Evolutionary conservation across 2,329 filamentous ascomycete species (phyloP), one percentile per base, ranked within the genome.

Genomic region (Penicillium crustosum): DNA sequence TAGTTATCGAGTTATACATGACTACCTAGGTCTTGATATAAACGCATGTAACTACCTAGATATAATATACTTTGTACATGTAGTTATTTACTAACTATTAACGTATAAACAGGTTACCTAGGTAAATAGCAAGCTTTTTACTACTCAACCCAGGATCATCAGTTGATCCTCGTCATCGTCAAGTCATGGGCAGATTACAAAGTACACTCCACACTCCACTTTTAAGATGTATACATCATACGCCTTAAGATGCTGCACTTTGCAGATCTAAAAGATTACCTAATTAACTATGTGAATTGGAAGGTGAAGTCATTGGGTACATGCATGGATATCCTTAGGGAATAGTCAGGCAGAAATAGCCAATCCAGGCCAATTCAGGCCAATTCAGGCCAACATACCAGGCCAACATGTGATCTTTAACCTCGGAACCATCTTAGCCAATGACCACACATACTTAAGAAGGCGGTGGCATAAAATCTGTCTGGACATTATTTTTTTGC

Each of bases 381-480:
- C 31, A 52, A 43, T 19, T 41, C 5, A 56, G 53, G 54, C 54
- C 41, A 47, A 13, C 2, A 42, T 23, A 4, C 15, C 15, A 56
- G 53, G 53, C 54, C 33, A 48, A 25, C 4, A 29, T 42, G 9
- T 13, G 29, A 48, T 53, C 23, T 17, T 13, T 42, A 36, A 42
- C 35, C 39, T 36, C 29, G 39, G 17, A 15, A 29, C n/a, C 2
- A 19, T 15, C 10, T 19, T 5, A 25, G 21, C 51, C 43, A 55
- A 55, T 55, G 8, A 13, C 6, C 1, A 13, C 25, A 31, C 21
- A 10, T 0, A 1, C 17, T 2, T 3, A 25, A 8, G n/a, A 55
- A 29, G 55, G 55, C 55, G 55, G 55, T 58, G 51, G 55, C 55
- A 58, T 33, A 35, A 49, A 49, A 19, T 58, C 15, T 31, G 13